phyloP scores from a whole-genome alignment of 345 rosid species.

The Populus pruinosa region DNA sequence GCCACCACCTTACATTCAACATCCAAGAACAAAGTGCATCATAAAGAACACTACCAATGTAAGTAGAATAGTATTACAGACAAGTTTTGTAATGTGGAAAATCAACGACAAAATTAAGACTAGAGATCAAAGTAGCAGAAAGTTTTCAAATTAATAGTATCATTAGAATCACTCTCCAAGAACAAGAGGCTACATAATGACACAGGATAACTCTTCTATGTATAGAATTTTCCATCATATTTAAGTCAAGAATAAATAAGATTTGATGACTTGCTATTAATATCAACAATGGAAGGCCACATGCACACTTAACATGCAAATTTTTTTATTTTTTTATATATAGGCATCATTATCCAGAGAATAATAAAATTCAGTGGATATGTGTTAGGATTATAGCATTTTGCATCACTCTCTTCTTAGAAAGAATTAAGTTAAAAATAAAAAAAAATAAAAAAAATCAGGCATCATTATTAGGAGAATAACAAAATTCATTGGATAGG shows the following conservation, averaged over 20 bases:
- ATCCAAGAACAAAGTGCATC: conserved; percentile 1
- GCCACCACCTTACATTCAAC: conserved; percentile 70
- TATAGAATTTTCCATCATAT: not conserved
- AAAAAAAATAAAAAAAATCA: too few relatives aligned
- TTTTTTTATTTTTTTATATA: too few relatives aligned
- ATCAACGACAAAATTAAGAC: not conserved
- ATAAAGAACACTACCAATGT: not conserved
- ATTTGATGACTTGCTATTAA: not conserved
- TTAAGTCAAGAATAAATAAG: not conserved
- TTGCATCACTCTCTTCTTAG: too few relatives aligned
- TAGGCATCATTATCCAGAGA: not conserved
- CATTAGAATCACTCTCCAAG: not conserved
- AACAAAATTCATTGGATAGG: not conserved
- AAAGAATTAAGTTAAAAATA: too few relatives aligned
- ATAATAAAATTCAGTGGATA: too few relatives aligned
- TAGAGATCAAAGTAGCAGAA: not conserved
- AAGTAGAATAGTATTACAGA: not conserved
- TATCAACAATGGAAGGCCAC: not conserved
- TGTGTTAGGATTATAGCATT: too few relatives aligned
- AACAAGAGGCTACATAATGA: not conserved
- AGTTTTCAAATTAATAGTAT: not conserved
- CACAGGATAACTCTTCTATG: not conserved
- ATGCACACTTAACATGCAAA: not conserved
- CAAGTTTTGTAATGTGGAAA: not conserved
- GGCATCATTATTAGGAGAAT: not conserved